Conservation (phyloP, 106 monocot species). For the Allium cepa region DNA sequence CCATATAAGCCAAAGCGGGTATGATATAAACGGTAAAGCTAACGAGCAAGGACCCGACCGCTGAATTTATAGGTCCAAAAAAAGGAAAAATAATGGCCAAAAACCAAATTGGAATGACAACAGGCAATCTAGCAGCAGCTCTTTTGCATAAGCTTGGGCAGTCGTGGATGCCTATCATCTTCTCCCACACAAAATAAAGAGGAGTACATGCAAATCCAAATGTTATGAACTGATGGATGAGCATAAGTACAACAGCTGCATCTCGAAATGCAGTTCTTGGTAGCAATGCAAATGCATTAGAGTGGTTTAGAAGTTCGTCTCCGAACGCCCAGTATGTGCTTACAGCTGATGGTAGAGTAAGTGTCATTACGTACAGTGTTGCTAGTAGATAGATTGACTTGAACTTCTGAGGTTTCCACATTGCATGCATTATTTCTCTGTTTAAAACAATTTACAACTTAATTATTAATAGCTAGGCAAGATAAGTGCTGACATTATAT, state of each 20-base stretch:
- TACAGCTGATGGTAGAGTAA: conserved; percentile 58
- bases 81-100: conserved; percentile 98
- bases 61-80: conserved; percentile 96
- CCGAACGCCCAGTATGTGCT: conserved; percentile 96
- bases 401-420: conserved; percentile 74
- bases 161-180: conserved; percentile 83
- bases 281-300: conserved; percentile 81
- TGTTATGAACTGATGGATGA: conserved; percentile 96
- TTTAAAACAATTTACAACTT: background rate
- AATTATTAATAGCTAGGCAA: background rate
- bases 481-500: too few species aligned
- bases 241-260: conserved; percentile 84
- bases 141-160: conserved; percentile 85
- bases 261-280: conserved; percentile 71
- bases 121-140: conserved; percentile 83
- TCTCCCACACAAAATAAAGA: conserved; percentile 98
- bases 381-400: conserved; percentile 65
- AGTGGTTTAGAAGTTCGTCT: conserved; percentile 68
- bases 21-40: conserved; percentile 98
- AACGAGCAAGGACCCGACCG: conserved; percentile 83
- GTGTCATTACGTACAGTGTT: conserved; percentile 58
- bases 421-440: conserved; percentile 79
- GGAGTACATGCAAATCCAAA: conserved; percentile 99
- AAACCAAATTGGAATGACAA: conserved; percentile 94
- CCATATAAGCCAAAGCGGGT: conserved; percentile 83